Percentiles rank a stretch among this genome's conserved stretches.
Conservation (phyloP, 2,329 filamentous ascomycete species). For the Aspergillus alliaceus region DNA sequence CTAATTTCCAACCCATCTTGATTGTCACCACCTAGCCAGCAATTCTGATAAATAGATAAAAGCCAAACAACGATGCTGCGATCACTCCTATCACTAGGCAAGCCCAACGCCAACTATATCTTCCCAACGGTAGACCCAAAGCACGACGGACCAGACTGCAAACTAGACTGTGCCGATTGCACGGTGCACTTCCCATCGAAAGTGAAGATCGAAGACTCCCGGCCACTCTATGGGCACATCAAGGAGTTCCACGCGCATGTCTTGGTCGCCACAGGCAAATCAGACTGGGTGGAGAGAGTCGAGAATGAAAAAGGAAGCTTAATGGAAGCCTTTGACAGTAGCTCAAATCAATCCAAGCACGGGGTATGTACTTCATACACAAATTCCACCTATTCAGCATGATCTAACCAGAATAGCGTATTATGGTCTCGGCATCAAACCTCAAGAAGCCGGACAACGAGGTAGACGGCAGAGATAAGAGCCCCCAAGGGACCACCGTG, state of each 20-base stretch:
- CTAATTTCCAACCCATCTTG: not conserved
- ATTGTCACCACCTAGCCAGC: not conserved
- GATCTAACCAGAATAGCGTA: constrained; percentile 20
- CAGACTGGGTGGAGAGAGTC: constrained; percentile 39
- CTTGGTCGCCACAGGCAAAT: constrained; percentile 39
- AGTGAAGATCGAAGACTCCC: constrained; percentile 33
- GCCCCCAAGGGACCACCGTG: constrained; percentile 60
- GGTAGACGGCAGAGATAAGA: not conserved
- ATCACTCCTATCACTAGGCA: constrained; percentile 31
- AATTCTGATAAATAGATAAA: not conserved
- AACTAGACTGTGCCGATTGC: constrained; percentile 38
- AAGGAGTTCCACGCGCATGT: constrained; percentile 38
- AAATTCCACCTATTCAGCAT: not conserved
- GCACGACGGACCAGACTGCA: constrained; percentile 36
- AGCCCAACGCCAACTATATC: constrained; percentile 27
- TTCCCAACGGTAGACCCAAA: constrained; percentile 37
- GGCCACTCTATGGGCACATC: constrained; percentile 36
- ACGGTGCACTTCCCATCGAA: constrained; percentile 36
- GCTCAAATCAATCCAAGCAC: constrained; percentile 60
- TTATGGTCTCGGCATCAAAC: constrained; percentile 40
- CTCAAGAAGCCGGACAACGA: constrained; percentile 22
- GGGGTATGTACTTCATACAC: constrained; percentile 53
- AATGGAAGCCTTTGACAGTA: constrained; percentile 48
- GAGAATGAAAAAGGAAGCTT: constrained; percentile 48
- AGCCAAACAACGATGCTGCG: constrained; percentile 27